Evolutionary conservation across 2,329 filamentous ascomycete species (phyloP).

Genomic region (Trichoderma sp.): DNA sequence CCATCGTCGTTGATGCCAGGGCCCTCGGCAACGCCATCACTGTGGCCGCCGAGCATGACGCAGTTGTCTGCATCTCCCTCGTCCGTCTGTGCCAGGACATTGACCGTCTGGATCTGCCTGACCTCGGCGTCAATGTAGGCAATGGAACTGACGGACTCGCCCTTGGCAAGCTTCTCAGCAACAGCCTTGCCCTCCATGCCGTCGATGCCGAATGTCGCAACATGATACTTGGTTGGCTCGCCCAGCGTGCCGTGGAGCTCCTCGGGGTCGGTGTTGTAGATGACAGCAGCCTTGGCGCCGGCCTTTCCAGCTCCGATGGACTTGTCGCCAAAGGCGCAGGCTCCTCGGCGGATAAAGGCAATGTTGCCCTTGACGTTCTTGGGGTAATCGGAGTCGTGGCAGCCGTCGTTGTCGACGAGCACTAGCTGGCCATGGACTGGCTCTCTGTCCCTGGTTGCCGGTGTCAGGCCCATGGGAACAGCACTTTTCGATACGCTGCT

Average conservation of each 20-base stretch:
- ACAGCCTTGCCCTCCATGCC: conserved; percentile 60
- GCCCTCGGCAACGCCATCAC: conserved; percentile 62
- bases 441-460: conserved; percentile 61
- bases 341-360: conserved; percentile 69
- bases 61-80: conserved; percentile 63
- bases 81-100: conserved; percentile 64
- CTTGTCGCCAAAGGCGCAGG: conserved; percentile 72
- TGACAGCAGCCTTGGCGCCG: conserved; percentile 68
- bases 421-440: conserved; percentile 61
- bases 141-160: conserved; percentile 53
- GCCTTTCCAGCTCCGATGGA: conserved; percentile 66
- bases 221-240: conserved; percentile 57
- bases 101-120: conserved; percentile 55
- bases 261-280: conserved; percentile 73
- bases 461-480: conserved; percentile 64
- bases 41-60: conserved; percentile 66
- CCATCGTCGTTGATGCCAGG: conserved; percentile 80
- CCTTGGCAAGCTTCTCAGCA: conserved; percentile 54
- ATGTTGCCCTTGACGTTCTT: conserved; percentile 61
- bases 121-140: conserved; percentile 63
- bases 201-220: conserved; percentile 69
- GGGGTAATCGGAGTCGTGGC: conserved; percentile 64
- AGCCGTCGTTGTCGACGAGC: conserved; percentile 65
- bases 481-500: conserved; percentile 53
- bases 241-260: conserved; percentile 69